Percentiles rank a stretch among this genome's conserved stretches.
phyloP scores from a whole-genome alignment of 352 stramenopile species.

The Phytophthora cactorum region DNA sequence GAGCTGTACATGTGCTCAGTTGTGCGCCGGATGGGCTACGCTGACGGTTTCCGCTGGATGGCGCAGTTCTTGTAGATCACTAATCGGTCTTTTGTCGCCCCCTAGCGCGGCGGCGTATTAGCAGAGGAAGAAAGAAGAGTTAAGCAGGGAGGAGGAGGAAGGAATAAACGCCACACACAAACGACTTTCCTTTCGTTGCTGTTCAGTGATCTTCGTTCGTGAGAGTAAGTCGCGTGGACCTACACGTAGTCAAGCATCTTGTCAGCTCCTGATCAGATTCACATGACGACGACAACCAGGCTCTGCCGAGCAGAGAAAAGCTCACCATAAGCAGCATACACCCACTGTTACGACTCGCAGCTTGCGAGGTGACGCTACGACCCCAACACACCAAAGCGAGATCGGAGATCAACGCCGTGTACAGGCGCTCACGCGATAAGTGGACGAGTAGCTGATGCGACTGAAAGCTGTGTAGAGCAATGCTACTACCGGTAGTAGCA shows the following conservation, averaged over 20 bases:
- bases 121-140: conserved; percentile 27
- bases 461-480: too few species aligned
- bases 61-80: conserved; percentile 87
- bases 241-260: conserved; percentile 30
- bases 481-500: too few species aligned
- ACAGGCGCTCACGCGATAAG: too few species aligned
- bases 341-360: too few species aligned
- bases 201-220: neutral
- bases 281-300: conserved; percentile 7
- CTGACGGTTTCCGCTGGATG: conserved; percentile 95
- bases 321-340: too few species aligned
- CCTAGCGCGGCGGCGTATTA: conserved; percentile 24
- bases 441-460: too few species aligned
- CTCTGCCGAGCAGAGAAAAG: too few species aligned
- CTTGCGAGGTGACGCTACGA: too few species aligned
- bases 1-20: conserved; percentile 99
- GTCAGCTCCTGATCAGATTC: conserved; percentile 4
- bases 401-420: too few species aligned
- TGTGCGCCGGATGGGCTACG: conserved; percentile 98
- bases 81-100: conserved; percentile 16
- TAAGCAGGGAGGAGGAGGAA: conserved; percentile 21
- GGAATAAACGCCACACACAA: conserved; percentile 36
- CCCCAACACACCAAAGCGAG: too few species aligned
- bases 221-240: conserved; percentile 7
- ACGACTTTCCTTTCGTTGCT: conserved; percentile 12